Evolutionary conservation across 2,329 filamentous ascomycete species (phyloP).

Genomic region (Mycosphaerella arachidis): DNA sequence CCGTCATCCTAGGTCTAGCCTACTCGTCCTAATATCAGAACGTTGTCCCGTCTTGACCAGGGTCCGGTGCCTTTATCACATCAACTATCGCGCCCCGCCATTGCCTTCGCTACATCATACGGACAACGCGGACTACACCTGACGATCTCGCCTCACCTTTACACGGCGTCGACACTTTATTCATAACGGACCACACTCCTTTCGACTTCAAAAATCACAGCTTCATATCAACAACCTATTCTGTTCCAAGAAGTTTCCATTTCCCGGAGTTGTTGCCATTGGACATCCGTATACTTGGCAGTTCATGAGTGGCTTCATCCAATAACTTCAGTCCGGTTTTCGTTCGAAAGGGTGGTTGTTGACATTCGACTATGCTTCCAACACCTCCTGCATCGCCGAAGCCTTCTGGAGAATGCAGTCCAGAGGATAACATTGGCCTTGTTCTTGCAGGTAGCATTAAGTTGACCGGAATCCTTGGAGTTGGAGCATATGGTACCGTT

Average conservation of each 20-base stretch:
- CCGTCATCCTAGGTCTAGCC: constrained; percentile 6
- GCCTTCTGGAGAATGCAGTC: constrained; percentile 41
- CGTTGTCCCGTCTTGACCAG: constrained; percentile 15
- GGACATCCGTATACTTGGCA: constrained; percentile 7
- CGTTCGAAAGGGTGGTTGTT: not conserved
- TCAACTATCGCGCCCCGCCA: constrained; percentile 22
- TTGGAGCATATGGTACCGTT: constrained; percentile 94
- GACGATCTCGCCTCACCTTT: constrained; percentile 17
- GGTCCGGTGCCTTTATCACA: constrained; percentile 19
- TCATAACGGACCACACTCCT: constrained; percentile 5
- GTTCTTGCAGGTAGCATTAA: constrained; percentile 78
- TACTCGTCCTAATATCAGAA: constrained; percentile 19
- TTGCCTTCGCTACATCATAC: constrained; percentile 21
- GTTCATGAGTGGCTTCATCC: constrained; percentile 17
- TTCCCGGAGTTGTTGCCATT: constrained; percentile 10
- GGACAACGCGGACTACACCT: constrained; percentile 11
- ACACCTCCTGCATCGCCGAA: constrained; percentile 49
- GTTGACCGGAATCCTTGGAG: constrained; percentile 79
- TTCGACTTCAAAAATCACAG: not conserved
- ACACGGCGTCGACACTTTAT: constrained; percentile 8
- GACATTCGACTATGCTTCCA: constrained; percentile 41
- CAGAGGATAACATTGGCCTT: constrained; percentile 81
- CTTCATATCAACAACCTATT: not conserved
- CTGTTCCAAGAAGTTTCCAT: constrained; percentile 2
- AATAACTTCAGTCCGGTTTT: constrained; percentile 10